Percentiles rank a stretch among this genome's conserved stretches.
These are phyloP conservation scores for Botrytis medusae DNA, from an alignment of 2,329 filamentous ascomycete genomes.

Conservation along the genomic window DNA sequence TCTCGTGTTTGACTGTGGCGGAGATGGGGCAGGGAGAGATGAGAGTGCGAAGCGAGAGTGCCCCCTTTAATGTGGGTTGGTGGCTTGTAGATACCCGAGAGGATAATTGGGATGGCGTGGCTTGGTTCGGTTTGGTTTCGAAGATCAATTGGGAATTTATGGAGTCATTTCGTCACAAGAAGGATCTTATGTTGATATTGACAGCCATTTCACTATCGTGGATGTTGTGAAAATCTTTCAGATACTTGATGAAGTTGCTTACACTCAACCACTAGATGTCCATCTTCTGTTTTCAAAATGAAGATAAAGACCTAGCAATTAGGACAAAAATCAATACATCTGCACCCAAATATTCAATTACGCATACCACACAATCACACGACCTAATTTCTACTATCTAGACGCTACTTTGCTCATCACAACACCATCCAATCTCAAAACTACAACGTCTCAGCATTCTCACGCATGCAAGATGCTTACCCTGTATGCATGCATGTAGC, in stretches of 20 bases:
- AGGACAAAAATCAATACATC: not conserved
- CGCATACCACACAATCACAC: not conserved
- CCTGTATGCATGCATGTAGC: not conserved
- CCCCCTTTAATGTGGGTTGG: not conserved
- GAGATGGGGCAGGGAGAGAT: not conserved
- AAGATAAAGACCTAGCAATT: not conserved
- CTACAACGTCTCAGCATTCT: not conserved
- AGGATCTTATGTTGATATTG: not conserved
- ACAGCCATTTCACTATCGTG: not conserved
- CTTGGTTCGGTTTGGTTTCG: not conserved
- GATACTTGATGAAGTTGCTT: not conserved
- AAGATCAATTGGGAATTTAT: too few relatives aligned
- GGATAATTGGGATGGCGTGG: not conserved
- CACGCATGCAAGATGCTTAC: not conserved
- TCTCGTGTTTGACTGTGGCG: conserved; percentile 10
- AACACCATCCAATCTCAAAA: not conserved
- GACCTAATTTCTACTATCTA: not conserved
- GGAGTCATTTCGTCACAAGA: too few relatives aligned
- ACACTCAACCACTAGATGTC: not conserved
- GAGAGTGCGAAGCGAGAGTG: not conserved
- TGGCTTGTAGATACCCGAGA: not conserved
- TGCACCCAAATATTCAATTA: not conserved
- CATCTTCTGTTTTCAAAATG: not conserved
- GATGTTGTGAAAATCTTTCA: not conserved
- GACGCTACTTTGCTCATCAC: not conserved